Evolutionary conservation across 2,329 filamentous ascomycete genomes (phyloP).

Genomic region (Leptographium wingfieldii): DNA sequence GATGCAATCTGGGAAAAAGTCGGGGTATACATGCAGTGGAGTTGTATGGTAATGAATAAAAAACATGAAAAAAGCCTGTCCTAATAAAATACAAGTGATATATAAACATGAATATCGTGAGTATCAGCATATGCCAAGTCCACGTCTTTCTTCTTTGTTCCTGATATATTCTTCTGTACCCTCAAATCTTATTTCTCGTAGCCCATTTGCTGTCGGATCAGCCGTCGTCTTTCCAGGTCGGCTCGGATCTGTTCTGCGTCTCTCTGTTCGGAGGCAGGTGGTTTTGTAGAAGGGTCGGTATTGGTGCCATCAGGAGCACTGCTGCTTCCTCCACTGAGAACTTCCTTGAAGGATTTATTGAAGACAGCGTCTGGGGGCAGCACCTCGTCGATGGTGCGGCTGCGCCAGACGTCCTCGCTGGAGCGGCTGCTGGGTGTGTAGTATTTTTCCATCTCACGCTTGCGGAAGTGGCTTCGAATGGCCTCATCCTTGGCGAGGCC

Average conservation of each 20-base stretch:
- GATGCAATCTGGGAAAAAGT: slow-evolving; percentile 8
- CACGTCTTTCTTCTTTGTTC: slow-evolving; percentile 8
- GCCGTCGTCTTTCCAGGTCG: slow-evolving; percentile 24
- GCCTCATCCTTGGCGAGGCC: slow-evolving; percentile 42
- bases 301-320: slow-evolving; percentile 12
- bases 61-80: slow-evolving; percentile 1
- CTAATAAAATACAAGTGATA: not conserved
- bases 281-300: slow-evolving; percentile 8
- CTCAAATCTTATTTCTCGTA: slow-evolving; percentile 12
- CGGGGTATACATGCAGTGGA: slow-evolving; percentile 4
- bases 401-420: slow-evolving; percentile 85
- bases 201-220: slow-evolving; percentile 22
- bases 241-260: slow-evolving; percentile 29
- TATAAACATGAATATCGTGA: not conserved
- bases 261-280: slow-evolving; percentile 14
- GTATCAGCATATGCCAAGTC: too few species aligned
- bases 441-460: slow-evolving; percentile 54
- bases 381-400: slow-evolving; percentile 42
- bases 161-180: too few species aligned
- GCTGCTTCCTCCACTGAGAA: slow-evolving; percentile 21
- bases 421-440: slow-evolving; percentile 52
- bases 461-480: slow-evolving; percentile 55
- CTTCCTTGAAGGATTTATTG: slow-evolving; percentile 14
- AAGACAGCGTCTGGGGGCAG: slow-evolving; percentile 39
- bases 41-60: slow-evolving; percentile 11